Evolutionary conservation across 139 green algal genomes (phyloP), one percentile per base, ranked within the genome.

Genomic region (Micractinium sp.): DNA sequence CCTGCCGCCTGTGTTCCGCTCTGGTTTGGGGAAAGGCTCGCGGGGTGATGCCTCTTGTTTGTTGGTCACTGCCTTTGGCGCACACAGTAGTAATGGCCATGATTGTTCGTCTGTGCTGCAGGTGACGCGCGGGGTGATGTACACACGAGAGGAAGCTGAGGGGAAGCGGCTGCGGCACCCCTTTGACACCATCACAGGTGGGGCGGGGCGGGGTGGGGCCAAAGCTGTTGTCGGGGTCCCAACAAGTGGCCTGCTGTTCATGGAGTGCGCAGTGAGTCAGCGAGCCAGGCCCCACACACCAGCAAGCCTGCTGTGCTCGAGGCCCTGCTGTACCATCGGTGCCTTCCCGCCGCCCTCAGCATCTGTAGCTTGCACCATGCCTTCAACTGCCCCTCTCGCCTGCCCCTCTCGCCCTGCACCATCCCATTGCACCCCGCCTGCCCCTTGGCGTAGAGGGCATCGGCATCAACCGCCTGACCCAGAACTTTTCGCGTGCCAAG

Each of bases 381-480:
- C 47, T 56, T 71, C 63, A 5, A 71, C 63, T 27, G 36, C 69
- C 27, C 69, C 27, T 19, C 27, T 66, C 60, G 15, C 60, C 15
- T 66, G 60, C 60, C 60, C 60, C 14, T 66, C 16, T 66, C 15
- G 60, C 25, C 27, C 73, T 41, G 73, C 73, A 0, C 15, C n/a
- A 9, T 22, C 33, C 73, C 73, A 23, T 5, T 41, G 7, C 73
- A 38, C 71, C n/a, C 73, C 73, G 14, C 33, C n/a, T 20, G 20
- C 25, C 38, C 5, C 39, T 12, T 83, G 20, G 35, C 56, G 63
- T 23, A 87, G 95, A 97, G 92, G 96, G 97, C 79, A 95, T 99
- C 3, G 98, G 98, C 69, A 94, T 99, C 90, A 99, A 99, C 92
- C 93, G 98, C 22, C 88, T 98, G 23, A 99, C 98, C 0, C 74